Percentiles rank a stretch among this genome's conserved stretches.
These are phyloP conservation scores for Ceriops decandra DNA, from an alignment of 345 rosid species.

Conservation along the genomic window DNA sequence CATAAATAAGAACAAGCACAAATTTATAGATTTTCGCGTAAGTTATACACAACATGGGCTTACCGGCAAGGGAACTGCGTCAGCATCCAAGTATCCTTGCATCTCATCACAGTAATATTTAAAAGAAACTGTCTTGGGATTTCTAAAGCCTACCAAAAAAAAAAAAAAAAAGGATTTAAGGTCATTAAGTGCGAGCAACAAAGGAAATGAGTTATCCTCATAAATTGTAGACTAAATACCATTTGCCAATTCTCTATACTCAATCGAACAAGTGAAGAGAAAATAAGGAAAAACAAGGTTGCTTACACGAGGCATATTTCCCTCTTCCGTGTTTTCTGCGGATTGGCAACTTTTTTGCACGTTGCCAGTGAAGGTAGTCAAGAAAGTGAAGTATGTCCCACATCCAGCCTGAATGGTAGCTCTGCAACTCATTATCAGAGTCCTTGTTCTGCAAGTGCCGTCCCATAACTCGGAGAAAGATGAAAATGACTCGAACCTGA, in stretches of 20 bases:
- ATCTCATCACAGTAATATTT: slow-evolving; percentile 28
- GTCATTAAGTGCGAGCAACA: not conserved
- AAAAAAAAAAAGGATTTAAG: not conserved
- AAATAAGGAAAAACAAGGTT: slow-evolving; percentile 11
- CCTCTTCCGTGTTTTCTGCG: slow-evolving; percentile 33
- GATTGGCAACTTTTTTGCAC: slow-evolving; percentile 26
- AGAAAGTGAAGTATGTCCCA: slow-evolving; percentile 56
- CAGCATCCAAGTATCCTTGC: slow-evolving; percentile 26
- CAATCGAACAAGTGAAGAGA: not conserved
- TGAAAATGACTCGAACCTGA: not conserved
- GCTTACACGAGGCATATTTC: slow-evolving; percentile 41
- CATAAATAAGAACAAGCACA: not conserved
- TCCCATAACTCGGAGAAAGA: slow-evolving; percentile 32
- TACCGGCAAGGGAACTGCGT: slow-evolving; percentile 36
- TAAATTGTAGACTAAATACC: not conserved
- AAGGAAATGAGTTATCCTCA: not conserved
- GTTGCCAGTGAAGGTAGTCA: slow-evolving; percentile 48
- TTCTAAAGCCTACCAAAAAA: slow-evolving; percentile 38
- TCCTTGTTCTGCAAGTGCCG: slow-evolving; percentile 32
- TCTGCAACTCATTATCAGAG: slow-evolving; percentile 32
- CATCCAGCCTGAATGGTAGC: slow-evolving; percentile 51
- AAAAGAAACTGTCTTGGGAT: slow-evolving; percentile 49
- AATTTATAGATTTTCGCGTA: not conserved
- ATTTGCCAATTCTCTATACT: too few species aligned
- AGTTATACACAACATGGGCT: not conserved